Conservation (phyloP, 1,139 yeast species). For the Debaryomyces fabryi region DNA sequence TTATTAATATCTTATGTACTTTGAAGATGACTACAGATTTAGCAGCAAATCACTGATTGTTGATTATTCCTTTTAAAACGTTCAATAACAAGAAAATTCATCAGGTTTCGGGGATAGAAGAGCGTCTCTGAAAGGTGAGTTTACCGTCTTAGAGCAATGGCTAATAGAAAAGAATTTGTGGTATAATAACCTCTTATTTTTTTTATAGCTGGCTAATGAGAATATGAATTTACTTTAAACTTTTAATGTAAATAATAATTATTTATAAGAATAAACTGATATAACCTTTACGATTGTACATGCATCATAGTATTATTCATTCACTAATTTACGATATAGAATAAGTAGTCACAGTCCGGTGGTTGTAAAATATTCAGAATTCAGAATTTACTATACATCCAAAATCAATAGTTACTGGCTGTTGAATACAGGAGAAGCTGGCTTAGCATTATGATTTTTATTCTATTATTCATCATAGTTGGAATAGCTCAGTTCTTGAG, state of each 20-base stretch:
- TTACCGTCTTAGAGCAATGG: slow-evolving; percentile 15
- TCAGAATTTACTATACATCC: background rate
- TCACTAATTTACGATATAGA: background rate
- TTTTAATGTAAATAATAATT: background rate
- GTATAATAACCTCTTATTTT: background rate
- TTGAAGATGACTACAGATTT: slow-evolving; percentile 37
- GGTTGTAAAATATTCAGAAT: background rate
- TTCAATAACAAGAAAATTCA: slow-evolving; percentile 35
- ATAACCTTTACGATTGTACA: background rate
- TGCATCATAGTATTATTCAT: background rate
- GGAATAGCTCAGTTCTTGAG: background rate
- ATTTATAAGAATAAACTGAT: background rate
- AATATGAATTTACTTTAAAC: background rate
- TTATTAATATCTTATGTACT: slow-evolving; percentile 45
- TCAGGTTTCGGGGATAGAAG: slow-evolving; percentile 55
- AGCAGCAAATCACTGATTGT: slow-evolving; percentile 34
- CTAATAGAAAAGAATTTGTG: slow-evolving; percentile 4
- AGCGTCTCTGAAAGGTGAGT: slow-evolving; percentile 31
- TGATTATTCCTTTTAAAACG: slow-evolving; percentile 57
- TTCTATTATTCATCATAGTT: background rate
- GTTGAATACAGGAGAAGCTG: background rate
- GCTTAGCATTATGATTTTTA: background rate
- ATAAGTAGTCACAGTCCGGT: background rate
- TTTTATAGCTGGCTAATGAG: background rate
- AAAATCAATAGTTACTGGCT: background rate